Evolutionary conservation across 2,329 filamentous ascomycete species (phyloP).

Genomic region (Coleophoma eucalyptorum): DNA sequence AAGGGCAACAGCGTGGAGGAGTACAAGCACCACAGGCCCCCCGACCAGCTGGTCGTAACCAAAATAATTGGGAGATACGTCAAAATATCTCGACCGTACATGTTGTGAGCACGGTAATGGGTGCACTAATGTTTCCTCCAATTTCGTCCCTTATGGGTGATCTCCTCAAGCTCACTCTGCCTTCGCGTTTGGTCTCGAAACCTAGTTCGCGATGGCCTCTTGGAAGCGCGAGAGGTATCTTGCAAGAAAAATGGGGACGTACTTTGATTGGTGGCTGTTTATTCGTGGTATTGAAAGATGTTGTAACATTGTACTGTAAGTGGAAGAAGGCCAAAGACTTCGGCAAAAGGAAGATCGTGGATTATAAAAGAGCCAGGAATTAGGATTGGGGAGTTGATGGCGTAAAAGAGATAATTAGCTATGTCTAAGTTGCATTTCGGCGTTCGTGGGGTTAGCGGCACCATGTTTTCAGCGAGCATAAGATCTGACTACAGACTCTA

Average conservation of each 20-base stretch:
- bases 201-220: background rate
- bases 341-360: slow-evolving; percentile 44
- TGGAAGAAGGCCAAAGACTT: slow-evolving; percentile 56
- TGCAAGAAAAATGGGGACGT: slow-evolving; percentile 84
- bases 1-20: background rate
- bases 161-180: slow-evolving; percentile 64
- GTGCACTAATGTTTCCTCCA: slow-evolving; percentile 74
- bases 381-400: no score
- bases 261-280: slow-evolving; percentile 85
- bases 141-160: slow-evolving; percentile 79
- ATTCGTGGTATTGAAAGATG: slow-evolving; percentile 79
- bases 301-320: slow-evolving; percentile 58
- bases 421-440: no score
- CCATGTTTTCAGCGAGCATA: no score
- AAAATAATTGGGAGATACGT: slow-evolving; percentile 16
- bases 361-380: slow-evolving; percentile 12
- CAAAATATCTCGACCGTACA: slow-evolving; percentile 42
- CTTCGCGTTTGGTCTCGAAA: slow-evolving; percentile 56
- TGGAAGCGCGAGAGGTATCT: slow-evolving; percentile 38
- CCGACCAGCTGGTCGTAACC: background rate
- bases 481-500: no score
- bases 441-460: no score
- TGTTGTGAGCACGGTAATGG: slow-evolving; percentile 57
- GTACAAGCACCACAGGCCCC: background rate
- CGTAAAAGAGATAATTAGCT: no score